Evolutionary conservation across 2,329 filamentous ascomycete genomes (phyloP).

Genomic region (Penicillium sp.): DNA sequence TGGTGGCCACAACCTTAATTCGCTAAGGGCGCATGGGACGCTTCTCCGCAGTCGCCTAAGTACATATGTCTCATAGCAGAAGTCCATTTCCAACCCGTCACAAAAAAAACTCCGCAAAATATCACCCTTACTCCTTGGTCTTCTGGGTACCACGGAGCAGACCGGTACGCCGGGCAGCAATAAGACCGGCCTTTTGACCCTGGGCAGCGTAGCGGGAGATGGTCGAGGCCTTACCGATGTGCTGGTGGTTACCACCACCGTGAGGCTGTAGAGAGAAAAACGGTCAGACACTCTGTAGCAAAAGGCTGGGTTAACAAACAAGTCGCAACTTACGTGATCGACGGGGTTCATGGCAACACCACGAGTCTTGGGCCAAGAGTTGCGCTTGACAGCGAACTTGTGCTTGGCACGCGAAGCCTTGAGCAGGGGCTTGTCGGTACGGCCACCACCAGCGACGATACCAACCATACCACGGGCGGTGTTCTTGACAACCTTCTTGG

Average conservation of each 20-base stretch:
- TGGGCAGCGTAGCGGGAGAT: conserved; percentile 96
- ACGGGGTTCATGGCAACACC: conserved; percentile 99
- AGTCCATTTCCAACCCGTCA: conserved; percentile 43
- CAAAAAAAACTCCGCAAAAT: conserved; percentile 60
- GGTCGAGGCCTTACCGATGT: conserved; percentile 99
- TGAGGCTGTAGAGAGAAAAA: conserved; percentile 56
- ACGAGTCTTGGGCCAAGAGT: conserved; percentile 99
- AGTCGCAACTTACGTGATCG: conserved; percentile 67
- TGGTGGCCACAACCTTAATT: conserved; percentile 43
- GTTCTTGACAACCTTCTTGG: conserved; percentile 98
- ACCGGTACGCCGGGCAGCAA: conserved; percentile 99
- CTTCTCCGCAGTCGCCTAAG: conserved; percentile 41
- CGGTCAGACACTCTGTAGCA: conserved; percentile 20
- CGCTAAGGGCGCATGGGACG: conserved; percentile 39
- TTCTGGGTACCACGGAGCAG: conserved; percentile 99
- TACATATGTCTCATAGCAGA: conserved; percentile 45
- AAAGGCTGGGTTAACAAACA: neutral
- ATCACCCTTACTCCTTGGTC: conserved; percentile 84
- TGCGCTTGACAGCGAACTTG: conserved; percentile 99
- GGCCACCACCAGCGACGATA: conserved; percentile 98
- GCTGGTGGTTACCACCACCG: conserved; percentile 99
- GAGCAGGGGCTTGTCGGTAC: conserved; percentile 98
- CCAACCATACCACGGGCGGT: conserved; percentile 95
- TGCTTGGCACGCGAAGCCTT: conserved; percentile 99
- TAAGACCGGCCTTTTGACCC: conserved; percentile 99